These are phyloP conservation scores for Dalbergia cultrata DNA, from an alignment of 306 rosid species.

Conservation along the genomic window DNA sequence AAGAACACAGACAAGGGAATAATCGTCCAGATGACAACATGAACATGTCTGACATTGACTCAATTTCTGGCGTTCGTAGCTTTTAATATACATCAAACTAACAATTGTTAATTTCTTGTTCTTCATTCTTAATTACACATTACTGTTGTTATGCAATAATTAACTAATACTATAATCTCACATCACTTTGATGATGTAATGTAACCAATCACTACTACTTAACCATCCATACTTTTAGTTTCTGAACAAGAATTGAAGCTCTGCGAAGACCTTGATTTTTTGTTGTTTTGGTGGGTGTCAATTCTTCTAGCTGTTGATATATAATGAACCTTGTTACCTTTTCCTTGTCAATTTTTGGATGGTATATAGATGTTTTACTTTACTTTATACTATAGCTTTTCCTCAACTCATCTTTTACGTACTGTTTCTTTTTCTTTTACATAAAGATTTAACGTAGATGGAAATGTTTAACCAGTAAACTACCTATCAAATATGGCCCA, in stretches of 20 bases:
- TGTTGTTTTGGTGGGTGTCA: constrained; percentile 39
- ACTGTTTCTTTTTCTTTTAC: not conserved
- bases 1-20: constrained; percentile 57
- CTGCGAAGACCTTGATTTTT: constrained; percentile 10
- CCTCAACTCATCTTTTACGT: not conserved
- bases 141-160: constrained; percentile 13
- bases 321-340: not conserved
- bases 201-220: constrained; percentile 19
- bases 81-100: not conserved
- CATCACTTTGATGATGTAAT: constrained; percentile 37
- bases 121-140: not conserved
- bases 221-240: not conserved
- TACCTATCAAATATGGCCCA: not conserved
- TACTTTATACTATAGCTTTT: constrained; percentile 3
- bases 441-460: not conserved
- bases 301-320: constrained; percentile 26
- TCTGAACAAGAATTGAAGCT: constrained; percentile 27
- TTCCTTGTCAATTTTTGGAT: constrained; percentile 1
- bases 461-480: constrained; percentile 15
- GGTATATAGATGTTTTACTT: not conserved
- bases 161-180: not conserved
- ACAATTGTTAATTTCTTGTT: constrained; percentile 3
- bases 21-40: constrained; percentile 61
- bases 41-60: constrained; percentile 44
- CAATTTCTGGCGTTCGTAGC: constrained; percentile 49